Evolutionary conservation across 2,329 filamentous ascomycete species (phyloP), one percentile per base, ranked within the genome.

Genomic region (Fusarium miscanthi): DNA sequence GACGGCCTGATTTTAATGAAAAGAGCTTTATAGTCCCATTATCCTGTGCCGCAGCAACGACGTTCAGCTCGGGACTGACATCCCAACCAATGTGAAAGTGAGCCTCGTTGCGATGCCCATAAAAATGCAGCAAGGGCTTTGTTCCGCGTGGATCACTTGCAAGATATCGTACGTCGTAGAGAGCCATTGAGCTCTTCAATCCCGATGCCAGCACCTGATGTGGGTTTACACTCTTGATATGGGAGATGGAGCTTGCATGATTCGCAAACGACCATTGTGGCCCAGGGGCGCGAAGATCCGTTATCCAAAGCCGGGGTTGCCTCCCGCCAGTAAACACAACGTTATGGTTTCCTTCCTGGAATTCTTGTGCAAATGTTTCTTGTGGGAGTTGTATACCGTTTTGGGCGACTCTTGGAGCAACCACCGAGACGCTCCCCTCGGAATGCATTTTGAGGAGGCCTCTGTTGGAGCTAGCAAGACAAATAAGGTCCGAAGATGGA

Each of bases 91-190:
- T 82, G 23, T 84, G 78, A 45, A 85, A 78, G 46, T 85, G 83
- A 1, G 85, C 84, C 0, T 77, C 76, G 75, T 91, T 91, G 35
- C 77, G 75, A 77, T 89, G 89, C 6, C 78, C 82, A 0, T 82
- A 80, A 64, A 91, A 90, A 1, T 59, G 59, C 13, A 90, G 76
- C 4, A 88, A 74, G 0, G 88, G 84, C 9, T 53, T 68, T 1
- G 79, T 75, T 10, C 74, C 69, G 57, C 76, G 74, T 4, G 72
- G 48, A 9, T 65, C 66, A 42, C 58, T 42, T 45, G 48, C 61
- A 27, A 74, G 57, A 70, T 84, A 88, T 3, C 90, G 87, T 37
- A 87, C 68, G 69, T 92, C 90, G 74, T 90, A 91, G 9, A 90
- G 79, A 3, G 82, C 82, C 81, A 91, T 86, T 59, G 76, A 81